These are phyloP conservation scores for Arthrinium phaeospermum DNA, from an alignment of 2,329 filamentous ascomycete species.

Conservation along the genomic window DNA sequence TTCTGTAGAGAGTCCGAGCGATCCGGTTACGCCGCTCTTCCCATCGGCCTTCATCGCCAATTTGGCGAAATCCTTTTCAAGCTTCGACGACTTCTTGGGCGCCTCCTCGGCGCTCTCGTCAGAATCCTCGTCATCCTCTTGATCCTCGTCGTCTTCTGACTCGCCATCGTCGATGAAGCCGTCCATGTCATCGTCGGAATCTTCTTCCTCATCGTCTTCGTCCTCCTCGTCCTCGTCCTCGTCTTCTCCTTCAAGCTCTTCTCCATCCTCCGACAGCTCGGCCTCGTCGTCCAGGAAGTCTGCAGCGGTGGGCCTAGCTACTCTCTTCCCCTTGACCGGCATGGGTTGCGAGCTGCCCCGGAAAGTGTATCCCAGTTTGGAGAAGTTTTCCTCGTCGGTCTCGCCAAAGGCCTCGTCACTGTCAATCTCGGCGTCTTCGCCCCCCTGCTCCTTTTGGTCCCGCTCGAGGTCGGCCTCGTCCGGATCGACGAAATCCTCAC, in stretches of 20 bases:
- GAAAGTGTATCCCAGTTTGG: constrained; percentile 66
- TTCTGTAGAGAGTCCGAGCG: constrained; percentile 69
- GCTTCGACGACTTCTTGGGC: constrained; percentile 38
- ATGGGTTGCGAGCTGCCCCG: constrained; percentile 62
- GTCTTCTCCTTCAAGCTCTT: constrained; percentile 46
- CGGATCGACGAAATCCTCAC: constrained; percentile 61
- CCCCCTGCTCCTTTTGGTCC: constrained; percentile 49
- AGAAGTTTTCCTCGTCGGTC: constrained; percentile 84
- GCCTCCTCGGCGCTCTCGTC: constrained; percentile 33
- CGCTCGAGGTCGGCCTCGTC: constrained; percentile 59
- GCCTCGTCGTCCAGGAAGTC: constrained; percentile 56
- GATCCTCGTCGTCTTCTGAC: constrained; percentile 43
- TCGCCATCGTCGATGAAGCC: constrained; percentile 42
- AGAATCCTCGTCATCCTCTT: constrained; percentile 20
- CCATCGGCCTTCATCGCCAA: constrained; percentile 71
- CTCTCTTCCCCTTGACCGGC: constrained; percentile 37
- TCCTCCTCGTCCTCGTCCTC: constrained; percentile 43
- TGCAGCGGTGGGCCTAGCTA: constrained; percentile 55
- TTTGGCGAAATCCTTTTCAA: constrained; percentile 45
- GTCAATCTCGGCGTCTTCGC: constrained; percentile 64
- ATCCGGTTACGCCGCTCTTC: constrained; percentile 69
- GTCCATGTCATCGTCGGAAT: constrained; percentile 41
- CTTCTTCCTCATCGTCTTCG: constrained; percentile 32
- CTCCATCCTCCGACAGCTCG: constrained; percentile 36
- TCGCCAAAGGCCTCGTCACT: constrained; percentile 77